These are phyloP conservation scores for Rhodofomes roseus DNA, from an alignment of 1,284 basidiomycete species.

Conservation along the genomic window DNA sequence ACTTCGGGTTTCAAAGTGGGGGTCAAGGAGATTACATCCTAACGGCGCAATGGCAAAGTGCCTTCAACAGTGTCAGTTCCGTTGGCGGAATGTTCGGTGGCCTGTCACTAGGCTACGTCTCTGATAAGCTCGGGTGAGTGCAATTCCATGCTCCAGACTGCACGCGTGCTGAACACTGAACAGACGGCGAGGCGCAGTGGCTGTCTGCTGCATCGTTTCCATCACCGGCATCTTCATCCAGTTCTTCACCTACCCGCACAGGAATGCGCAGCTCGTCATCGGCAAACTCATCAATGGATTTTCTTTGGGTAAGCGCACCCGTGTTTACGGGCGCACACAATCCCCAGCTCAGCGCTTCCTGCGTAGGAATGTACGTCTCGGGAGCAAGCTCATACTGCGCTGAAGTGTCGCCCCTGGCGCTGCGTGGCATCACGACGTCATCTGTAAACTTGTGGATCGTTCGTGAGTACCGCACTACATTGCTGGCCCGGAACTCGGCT, in stretches of 20 bases:
- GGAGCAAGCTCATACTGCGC: slow-evolving; percentile 10
- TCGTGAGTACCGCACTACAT: background rate
- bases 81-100: slow-evolving; percentile 10
- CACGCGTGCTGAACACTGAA: background rate
- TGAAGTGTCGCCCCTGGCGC: slow-evolving; percentile 9
- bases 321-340: too few species aligned
- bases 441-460: slow-evolving; percentile 11
- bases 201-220: slow-evolving; percentile 9
- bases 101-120: slow-evolving; percentile 9
- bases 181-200: slow-evolving; percentile 8
- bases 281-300: slow-evolving; percentile 9
- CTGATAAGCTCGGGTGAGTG: slow-evolving; percentile 10
- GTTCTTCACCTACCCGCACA: slow-evolving; percentile 11
- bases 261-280: slow-evolving; percentile 6
- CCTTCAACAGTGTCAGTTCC: slow-evolving; percentile 10
- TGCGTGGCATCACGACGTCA: slow-evolving; percentile 9
- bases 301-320: background rate
- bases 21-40: slow-evolving; percentile 2
- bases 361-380: slow-evolving; percentile 10
- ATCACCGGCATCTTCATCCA: slow-evolving; percentile 10
- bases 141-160: background rate
- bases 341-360: background rate
- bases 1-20: slow-evolving; percentile 5
- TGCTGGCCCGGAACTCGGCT: background rate
- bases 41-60: slow-evolving; percentile 8